Evolutionary conservation across 1,139 yeast genomes (phyloP).

Genomic region (Hemisphaericaspora lyxosophila): DNA sequence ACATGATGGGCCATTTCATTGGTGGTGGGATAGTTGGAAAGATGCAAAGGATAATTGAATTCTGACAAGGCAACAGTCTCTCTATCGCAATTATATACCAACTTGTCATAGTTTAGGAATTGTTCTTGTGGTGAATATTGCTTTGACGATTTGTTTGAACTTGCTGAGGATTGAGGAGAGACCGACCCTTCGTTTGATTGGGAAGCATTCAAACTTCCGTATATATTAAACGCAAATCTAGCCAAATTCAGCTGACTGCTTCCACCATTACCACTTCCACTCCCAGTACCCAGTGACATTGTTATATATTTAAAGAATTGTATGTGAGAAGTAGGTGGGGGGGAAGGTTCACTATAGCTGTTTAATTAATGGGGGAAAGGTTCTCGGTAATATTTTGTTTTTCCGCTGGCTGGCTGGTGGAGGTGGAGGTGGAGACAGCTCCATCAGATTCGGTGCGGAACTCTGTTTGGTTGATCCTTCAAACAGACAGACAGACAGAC

Average conservation of each 20-base stretch:
- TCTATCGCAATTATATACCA: slow-evolving; percentile 27
- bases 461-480: too few relatives aligned
- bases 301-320: too few relatives aligned
- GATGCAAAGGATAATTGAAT: slow-evolving; percentile 18
- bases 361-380: too few relatives aligned
- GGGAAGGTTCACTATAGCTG: too few relatives aligned
- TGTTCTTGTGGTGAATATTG: slow-evolving; percentile 4
- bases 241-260: slow-evolving; percentile 23
- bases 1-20: slow-evolving; percentile 29
- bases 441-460: too few relatives aligned
- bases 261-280: neutral
- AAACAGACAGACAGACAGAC: too few relatives aligned
- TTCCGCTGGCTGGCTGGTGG: too few relatives aligned
- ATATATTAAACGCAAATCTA: slow-evolving; percentile 35
- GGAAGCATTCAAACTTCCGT: slow-evolving; percentile 26
- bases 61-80: slow-evolving; percentile 31
- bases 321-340: too few relatives aligned
- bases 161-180: slow-evolving; percentile 19
- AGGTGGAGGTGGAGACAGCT: too few relatives aligned
- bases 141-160: slow-evolving; percentile 17
- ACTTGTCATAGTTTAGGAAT: slow-evolving; percentile 12
- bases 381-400: too few relatives aligned
- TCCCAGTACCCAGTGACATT: slow-evolving; percentile 3
- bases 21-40: slow-evolving; percentile 7
- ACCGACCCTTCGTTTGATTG: slow-evolving; percentile 15